phyloP scores from a whole-genome alignment of 768 basidiomycete species.

The Tricholoma bakamatsutake region DNA sequence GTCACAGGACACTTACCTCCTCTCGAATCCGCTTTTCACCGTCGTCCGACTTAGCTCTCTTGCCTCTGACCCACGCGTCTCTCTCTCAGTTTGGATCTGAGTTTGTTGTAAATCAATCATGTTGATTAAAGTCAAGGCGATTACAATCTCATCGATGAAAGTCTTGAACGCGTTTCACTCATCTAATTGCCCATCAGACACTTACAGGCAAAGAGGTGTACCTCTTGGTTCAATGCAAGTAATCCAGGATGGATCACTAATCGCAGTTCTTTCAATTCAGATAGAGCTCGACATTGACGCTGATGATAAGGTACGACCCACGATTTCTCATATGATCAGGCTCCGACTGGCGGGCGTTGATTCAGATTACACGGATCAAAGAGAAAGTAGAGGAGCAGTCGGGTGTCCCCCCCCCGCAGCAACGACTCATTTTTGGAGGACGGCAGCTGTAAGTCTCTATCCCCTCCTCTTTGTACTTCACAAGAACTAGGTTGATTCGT shows the following conservation, averaged over 20 bases:
- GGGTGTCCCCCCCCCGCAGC: slow-evolving; percentile 94
- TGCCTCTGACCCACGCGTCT: background rate
- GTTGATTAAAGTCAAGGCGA: slow-evolving; percentile 89
- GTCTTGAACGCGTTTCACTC: slow-evolving; percentile 3
- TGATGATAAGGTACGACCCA: slow-evolving; percentile 66
- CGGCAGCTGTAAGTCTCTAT: slow-evolving; percentile 72
- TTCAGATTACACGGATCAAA: slow-evolving; percentile 88
- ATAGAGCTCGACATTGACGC: slow-evolving; percentile 95
- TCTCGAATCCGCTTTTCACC: slow-evolving; percentile 25
- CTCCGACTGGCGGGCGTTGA: background rate
- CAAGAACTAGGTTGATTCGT: slow-evolving; percentile 2
- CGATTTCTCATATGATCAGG: background rate
- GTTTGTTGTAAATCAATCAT: slow-evolving; percentile 29
- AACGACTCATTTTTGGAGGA: slow-evolving; percentile 88
- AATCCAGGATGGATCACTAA: background rate
- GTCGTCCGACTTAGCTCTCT: background rate
- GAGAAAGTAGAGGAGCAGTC: slow-evolving; percentile 98
- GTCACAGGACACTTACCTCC: background rate
- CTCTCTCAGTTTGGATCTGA: background rate
- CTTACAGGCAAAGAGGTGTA: slow-evolving; percentile 94
- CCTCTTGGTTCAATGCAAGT: background rate
- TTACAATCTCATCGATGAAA: slow-evolving; percentile 10
- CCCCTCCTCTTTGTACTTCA: background rate
- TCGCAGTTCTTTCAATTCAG: slow-evolving; percentile 27
- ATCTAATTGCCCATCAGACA: slow-evolving; percentile 45